Evolutionary conservation across 768 basidiomycete genomes (phyloP).

Genomic region (Kondoa subrosea): DNA sequence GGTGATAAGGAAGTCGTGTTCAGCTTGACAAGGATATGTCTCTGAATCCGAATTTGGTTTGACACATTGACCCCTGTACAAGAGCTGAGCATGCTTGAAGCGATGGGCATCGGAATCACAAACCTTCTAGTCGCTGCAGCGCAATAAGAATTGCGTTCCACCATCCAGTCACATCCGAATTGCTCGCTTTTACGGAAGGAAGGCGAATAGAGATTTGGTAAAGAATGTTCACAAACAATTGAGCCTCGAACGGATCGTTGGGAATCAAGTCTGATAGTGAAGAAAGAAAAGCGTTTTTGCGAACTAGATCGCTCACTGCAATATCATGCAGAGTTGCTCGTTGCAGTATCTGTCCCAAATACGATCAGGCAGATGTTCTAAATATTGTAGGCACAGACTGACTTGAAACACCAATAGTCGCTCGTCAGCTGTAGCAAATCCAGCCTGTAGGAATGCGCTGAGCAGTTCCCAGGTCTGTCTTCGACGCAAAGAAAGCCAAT

Average conservation of each 20-base stretch:
- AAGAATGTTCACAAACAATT: too few relatives aligned
- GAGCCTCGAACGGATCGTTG: too few relatives aligned
- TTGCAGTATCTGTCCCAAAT: not conserved
- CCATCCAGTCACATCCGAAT: too few relatives aligned
- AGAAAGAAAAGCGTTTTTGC: not conserved
- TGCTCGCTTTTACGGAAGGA: too few relatives aligned
- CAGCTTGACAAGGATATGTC: not conserved
- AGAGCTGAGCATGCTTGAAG: not conserved
- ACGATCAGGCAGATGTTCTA: not conserved
- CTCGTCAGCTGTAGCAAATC: constrained; percentile 13
- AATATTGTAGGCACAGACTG: not conserved
- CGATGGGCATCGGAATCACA: not conserved
- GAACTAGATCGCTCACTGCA: not conserved
- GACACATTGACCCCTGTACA: not conserved
- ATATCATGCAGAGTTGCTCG: not conserved
- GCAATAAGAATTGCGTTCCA: too few relatives aligned
- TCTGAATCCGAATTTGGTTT: not conserved
- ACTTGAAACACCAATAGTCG: not conserved
- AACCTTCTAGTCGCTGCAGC: not conserved
- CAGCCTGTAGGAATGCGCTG: constrained; percentile 21
- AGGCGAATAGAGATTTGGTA: too few relatives aligned
- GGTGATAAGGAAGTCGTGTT: not conserved
- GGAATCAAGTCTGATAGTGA: not conserved
- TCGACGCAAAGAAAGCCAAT: constrained; percentile 26
- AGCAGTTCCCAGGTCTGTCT: constrained; percentile 26